phyloP scores from a whole-genome alignment of 176 grass and related monocot species.

The Phyllostachys edulis region DNA sequence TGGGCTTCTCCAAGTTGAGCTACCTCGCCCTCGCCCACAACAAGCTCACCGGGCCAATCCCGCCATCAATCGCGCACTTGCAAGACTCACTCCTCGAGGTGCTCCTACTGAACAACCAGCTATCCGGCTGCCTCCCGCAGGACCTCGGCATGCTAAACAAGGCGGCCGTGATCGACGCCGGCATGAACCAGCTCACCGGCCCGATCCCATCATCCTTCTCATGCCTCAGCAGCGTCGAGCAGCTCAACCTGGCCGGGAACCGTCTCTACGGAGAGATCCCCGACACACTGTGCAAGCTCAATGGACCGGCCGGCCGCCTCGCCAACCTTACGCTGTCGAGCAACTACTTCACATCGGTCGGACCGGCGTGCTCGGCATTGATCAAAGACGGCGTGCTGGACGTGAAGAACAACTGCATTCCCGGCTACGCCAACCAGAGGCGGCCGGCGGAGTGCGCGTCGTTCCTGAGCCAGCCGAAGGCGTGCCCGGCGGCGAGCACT shows the following conservation, averaged over 20 bases:
- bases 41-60: slow-evolving; percentile 53
- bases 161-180: slow-evolving; percentile 60
- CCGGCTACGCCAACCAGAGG: slow-evolving; percentile 51
- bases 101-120: slow-evolving; percentile 64
- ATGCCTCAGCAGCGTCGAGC: slow-evolving; percentile 62
- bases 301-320: slow-evolving; percentile 28
- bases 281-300: slow-evolving; percentile 55
- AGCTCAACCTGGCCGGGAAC: slow-evolving; percentile 49
- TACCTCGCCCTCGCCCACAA: slow-evolving; percentile 76
- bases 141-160: slow-evolving; percentile 62
- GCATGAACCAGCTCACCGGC: slow-evolving; percentile 66
- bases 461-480: slow-evolving; percentile 48
- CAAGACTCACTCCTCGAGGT: slow-evolving; percentile 45
- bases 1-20: slow-evolving; percentile 28
- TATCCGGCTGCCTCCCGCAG: slow-evolving; percentile 66
- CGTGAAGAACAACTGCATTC: slow-evolving; percentile 72
- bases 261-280: slow-evolving; percentile 60
- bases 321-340: slow-evolving; percentile 56
- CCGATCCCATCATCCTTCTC: slow-evolving; percentile 61
- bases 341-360: slow-evolving; percentile 80
- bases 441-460: slow-evolving; percentile 51
- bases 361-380: slow-evolving; percentile 38
- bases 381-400: slow-evolving; percentile 42
- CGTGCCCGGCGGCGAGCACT: slow-evolving; percentile 40
- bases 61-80: background rate